Conservation (phyloP, 108 stramenopile genomes). For the Fistulifera pelliculosa region DNA sequence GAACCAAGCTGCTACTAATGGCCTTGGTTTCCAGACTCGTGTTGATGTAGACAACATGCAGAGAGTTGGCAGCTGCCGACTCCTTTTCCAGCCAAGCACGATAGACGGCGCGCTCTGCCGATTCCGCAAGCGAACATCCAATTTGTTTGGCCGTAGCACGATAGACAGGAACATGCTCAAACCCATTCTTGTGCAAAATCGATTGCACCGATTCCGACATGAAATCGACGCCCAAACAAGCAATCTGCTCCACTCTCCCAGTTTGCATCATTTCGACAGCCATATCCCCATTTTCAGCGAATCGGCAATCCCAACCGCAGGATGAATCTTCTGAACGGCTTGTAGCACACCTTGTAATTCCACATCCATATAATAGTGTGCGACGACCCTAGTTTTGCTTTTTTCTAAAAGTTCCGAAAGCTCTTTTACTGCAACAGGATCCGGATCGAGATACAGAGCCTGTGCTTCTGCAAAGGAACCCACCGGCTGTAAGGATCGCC, state of each 20-base stretch:
- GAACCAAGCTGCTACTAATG: slow-evolving; percentile 56
- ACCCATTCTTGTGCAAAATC: slow-evolving; percentile 72
- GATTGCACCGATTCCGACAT: slow-evolving; percentile 87
- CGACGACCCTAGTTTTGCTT: slow-evolving; percentile 83
- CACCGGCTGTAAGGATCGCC: slow-evolving; percentile 37
- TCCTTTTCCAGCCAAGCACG: slow-evolving; percentile 69
- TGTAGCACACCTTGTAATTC: slow-evolving; percentile 87
- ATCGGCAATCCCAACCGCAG: slow-evolving; percentile 80
- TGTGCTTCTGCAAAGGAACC: slow-evolving; percentile 86
- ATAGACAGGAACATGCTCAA: slow-evolving; percentile 73
- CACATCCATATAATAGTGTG: slow-evolving; percentile 97
- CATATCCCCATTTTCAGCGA: slow-evolving; percentile 92
- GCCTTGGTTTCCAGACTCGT: slow-evolving; percentile 94
- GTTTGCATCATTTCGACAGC: slow-evolving; percentile 78
- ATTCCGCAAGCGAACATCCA: slow-evolving; percentile 88
- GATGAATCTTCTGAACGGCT: slow-evolving; percentile 35
- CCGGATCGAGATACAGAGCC: slow-evolving; percentile 73
- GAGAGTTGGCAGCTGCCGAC: slow-evolving; percentile 17
- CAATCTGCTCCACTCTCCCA: slow-evolving; percentile 37
- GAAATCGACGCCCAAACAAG: slow-evolving; percentile 93
- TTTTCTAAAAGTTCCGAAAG: slow-evolving; percentile 41
- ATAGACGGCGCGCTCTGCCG: slow-evolving; percentile 78
- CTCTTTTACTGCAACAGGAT: slow-evolving; percentile 44
- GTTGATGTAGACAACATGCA: slow-evolving; percentile 95
- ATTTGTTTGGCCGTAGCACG: slow-evolving; percentile 60